These are phyloP conservation scores for Aspergillus fijiensis DNA, from an alignment of 2,329 filamentous ascomycete genomes.

Conservation along the genomic window DNA sequence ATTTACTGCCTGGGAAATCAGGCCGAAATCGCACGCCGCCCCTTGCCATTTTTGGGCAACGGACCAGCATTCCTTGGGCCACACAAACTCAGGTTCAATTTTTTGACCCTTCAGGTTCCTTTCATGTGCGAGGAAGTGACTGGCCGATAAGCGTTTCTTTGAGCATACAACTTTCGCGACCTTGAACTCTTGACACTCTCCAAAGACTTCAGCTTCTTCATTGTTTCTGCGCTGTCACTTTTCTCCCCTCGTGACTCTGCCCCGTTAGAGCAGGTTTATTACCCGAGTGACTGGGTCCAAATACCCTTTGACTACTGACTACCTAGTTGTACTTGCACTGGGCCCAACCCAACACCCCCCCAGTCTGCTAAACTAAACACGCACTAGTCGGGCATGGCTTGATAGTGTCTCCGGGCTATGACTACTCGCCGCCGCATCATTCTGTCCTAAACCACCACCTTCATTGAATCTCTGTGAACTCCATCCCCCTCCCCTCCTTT, in stretches of 20 bases:
- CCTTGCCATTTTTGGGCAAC: constrained; percentile 7
- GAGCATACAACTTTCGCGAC: background rate
- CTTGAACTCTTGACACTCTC: background rate
- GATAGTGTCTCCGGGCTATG: constrained; percentile 4
- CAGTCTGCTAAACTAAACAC: background rate
- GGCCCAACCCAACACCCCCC: background rate
- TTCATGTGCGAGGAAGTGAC: background rate
- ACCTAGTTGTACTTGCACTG: too few relatives aligned
- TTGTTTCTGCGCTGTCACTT: background rate
- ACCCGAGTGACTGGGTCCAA: constrained; percentile 3
- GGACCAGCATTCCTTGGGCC: constrained; percentile 1
- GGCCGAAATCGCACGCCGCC: constrained; percentile 4
- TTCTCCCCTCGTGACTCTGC: background rate
- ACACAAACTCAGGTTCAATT: constrained; percentile 7
- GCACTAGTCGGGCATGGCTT: constrained; percentile 7
- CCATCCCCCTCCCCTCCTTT: background rate
- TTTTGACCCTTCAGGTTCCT: background rate
- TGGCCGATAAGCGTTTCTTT: background rate
- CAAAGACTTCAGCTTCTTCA: background rate
- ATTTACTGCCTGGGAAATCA: background rate
- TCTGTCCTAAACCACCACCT: constrained; percentile 7
- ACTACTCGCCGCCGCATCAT: constrained; percentile 8
- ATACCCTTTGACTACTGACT: background rate
- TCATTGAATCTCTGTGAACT: constrained; percentile 2
- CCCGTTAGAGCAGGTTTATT: background rate